These are phyloP conservation scores for Lupinus albus DNA, from an alignment of 306 rosid genomes.

Conservation along the genomic window DNA sequence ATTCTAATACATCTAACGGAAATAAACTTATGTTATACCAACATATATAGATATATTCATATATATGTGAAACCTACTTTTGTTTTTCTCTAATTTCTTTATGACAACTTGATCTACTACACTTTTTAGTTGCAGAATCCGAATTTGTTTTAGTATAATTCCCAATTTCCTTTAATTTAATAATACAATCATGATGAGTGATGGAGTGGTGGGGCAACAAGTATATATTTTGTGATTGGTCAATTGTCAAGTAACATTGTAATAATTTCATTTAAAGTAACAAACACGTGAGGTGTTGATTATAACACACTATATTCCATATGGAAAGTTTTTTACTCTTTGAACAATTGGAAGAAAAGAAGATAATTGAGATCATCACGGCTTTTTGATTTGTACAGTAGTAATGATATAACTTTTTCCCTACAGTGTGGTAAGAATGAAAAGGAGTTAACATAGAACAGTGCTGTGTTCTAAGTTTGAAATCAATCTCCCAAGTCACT, in stretches of 20 bases:
- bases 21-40: background rate
- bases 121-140: constrained; percentile 4
- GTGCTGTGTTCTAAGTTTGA: constrained; percentile 45
- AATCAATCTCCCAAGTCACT: constrained; percentile 48
- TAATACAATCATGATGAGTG: background rate
- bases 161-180: background rate
- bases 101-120: background rate
- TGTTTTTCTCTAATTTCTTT: background rate
- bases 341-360: constrained; percentile 35
- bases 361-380: constrained; percentile 6
- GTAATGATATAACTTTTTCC: constrained; percentile 21
- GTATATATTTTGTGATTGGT: constrained; percentile 33
- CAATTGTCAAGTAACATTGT: constrained; percentile 42
- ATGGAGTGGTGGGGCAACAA: constrained; percentile 37
- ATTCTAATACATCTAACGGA: background rate
- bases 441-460: constrained; percentile 23
- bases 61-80: background rate
- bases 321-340: constrained; percentile 42
- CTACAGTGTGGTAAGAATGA: constrained; percentile 28
- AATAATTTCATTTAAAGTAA: constrained; percentile 7
- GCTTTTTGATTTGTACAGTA: constrained; percentile 41
- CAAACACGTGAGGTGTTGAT: constrained; percentile 48
- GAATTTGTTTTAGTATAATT: background rate
- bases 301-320: constrained; percentile 45
- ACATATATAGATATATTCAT: background rate